A percentile compares a stretch with the other conserved stretches of the same genome.
Conservation (phyloP, 441 rosid species). For the Lepidium campestre region DNA sequence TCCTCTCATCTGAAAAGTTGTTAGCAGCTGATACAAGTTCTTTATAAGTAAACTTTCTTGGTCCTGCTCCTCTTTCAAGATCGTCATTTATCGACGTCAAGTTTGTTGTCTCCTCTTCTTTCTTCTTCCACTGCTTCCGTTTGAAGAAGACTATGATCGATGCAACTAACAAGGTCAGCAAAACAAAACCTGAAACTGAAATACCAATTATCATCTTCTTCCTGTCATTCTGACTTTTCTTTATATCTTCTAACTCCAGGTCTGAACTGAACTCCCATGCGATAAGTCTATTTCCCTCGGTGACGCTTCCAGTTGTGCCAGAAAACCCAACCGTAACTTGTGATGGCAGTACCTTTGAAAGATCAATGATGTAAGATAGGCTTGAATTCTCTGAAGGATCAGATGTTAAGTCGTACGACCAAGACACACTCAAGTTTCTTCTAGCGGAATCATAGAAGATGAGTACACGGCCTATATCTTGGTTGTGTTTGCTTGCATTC, state of each 20-base stretch:
- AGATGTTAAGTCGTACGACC: neutral
- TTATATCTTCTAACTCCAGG: neutral
- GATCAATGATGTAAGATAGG: conserved; percentile 1
- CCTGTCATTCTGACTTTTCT: neutral
- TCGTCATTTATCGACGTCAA: conserved; percentile 35
- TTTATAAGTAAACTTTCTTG: conserved; percentile 37
- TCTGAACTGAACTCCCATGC: neutral
- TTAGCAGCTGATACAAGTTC: conserved; percentile 37
- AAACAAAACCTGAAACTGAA: neutral
- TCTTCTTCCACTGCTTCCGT: neutral
- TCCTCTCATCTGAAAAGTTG: conserved; percentile 37
- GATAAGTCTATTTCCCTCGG: neutral
- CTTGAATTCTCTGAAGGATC: neutral
- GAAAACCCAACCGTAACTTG: neutral
- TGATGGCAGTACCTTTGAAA: conserved; percentile 1
- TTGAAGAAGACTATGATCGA: neutral
- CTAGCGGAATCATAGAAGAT: neutral
- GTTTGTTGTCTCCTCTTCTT: neutral
- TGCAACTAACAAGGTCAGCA: neutral
- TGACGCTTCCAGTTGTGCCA: neutral
- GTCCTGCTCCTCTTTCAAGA: conserved; percentile 49
- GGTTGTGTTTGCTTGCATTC: neutral
- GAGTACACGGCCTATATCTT: neutral
- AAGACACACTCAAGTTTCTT: conserved; percentile 3
- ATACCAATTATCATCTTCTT: neutral